These are phyloP conservation scores for Myriangium duriaei DNA, from an alignment of 2,329 filamentous ascomycete species.

Conservation along the genomic window DNA sequence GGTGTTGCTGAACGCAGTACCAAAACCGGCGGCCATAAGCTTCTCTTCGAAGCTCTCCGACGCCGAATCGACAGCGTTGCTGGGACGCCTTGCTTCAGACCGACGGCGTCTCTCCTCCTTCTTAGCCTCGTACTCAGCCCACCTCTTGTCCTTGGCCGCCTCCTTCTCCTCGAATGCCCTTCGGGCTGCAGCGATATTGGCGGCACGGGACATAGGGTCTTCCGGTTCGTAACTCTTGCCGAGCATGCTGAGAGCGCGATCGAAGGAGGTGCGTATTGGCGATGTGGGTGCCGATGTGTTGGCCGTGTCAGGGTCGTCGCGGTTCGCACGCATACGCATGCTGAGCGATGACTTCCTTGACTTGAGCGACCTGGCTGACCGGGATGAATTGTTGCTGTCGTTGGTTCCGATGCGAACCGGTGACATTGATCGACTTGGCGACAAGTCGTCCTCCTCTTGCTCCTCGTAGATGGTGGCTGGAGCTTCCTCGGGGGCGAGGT, in stretches of 20 bases:
- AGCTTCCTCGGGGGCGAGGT: neutral
- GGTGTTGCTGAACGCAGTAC: neutral
- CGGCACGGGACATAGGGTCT: constrained; percentile 4
- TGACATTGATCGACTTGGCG: constrained; percentile 1
- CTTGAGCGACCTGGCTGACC: constrained; percentile 1
- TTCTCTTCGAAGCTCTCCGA: constrained; percentile 5
- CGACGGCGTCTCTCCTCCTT: constrained; percentile 4
- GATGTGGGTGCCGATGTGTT: constrained; percentile 5
- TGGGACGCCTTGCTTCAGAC: constrained; percentile 4
- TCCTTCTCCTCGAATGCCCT: constrained; percentile 9
- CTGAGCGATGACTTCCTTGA: constrained; percentile 9
- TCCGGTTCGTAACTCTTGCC: constrained; percentile 1
- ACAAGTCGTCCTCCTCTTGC: constrained; percentile 1
- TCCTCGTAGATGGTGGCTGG: constrained; percentile 7
- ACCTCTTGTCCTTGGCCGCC: constrained; percentile 6
- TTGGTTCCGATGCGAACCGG: constrained; percentile 1
- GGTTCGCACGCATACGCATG: constrained; percentile 7
- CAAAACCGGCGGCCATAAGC: neutral
- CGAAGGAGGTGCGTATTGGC: constrained; percentile 7
- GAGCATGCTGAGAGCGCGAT: constrained; percentile 3
- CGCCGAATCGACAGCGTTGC: constrained; percentile 9
- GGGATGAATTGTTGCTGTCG: constrained; percentile 1
- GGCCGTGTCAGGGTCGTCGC: constrained; percentile 1
- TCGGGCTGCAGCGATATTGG: constrained; percentile 7
- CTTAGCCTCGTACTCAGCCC: constrained; percentile 6